phyloP scores from a whole-genome alignment of 2,329 filamentous ascomycete species.

The Alternaria brassicicola region DNA sequence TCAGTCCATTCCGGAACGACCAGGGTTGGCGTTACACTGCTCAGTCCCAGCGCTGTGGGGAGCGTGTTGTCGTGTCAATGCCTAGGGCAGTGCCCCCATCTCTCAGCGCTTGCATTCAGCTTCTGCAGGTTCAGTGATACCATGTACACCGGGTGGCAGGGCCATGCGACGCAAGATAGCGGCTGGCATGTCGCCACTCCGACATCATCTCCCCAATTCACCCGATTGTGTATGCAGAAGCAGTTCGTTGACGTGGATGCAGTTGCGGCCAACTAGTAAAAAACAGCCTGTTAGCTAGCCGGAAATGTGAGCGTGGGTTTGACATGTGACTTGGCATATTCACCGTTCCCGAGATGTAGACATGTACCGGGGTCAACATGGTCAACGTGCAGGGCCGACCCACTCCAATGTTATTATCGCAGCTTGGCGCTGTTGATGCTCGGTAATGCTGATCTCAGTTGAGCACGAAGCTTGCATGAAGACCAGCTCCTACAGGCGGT shows the following conservation, averaged over 20 bases:
- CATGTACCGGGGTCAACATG: constrained; percentile 9
- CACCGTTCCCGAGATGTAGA: neutral
- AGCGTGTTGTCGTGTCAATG: constrained; percentile 5
- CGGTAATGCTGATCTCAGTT: constrained; percentile 11
- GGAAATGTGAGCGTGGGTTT: neutral
- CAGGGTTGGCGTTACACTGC: neutral
- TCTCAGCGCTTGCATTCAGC: constrained; percentile 8
- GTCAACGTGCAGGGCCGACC: constrained; percentile 6
- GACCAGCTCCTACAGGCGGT: constrained; percentile 2
- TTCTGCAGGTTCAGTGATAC: constrained; percentile 10
- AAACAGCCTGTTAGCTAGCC: constrained; percentile 5
- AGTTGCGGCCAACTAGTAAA: constrained; percentile 4
- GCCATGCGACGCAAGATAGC: neutral
- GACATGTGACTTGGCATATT: constrained; percentile 8
- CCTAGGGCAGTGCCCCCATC: neutral
- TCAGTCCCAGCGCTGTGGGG: neutral
- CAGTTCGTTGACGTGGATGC: neutral
- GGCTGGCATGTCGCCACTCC: neutral
- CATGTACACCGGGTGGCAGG: constrained; percentile 4
- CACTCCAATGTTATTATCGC: constrained; percentile 7
- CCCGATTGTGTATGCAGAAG: constrained; percentile 1
- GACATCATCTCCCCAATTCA: neutral
- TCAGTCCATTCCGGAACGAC: constrained; percentile 6
- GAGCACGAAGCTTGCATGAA: constrained; percentile 2
- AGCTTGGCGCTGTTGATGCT: constrained; percentile 7